Conservation (phyloP, 2,329 filamentous ascomycete genomes). For the Zopfia rhizophila region DNA sequence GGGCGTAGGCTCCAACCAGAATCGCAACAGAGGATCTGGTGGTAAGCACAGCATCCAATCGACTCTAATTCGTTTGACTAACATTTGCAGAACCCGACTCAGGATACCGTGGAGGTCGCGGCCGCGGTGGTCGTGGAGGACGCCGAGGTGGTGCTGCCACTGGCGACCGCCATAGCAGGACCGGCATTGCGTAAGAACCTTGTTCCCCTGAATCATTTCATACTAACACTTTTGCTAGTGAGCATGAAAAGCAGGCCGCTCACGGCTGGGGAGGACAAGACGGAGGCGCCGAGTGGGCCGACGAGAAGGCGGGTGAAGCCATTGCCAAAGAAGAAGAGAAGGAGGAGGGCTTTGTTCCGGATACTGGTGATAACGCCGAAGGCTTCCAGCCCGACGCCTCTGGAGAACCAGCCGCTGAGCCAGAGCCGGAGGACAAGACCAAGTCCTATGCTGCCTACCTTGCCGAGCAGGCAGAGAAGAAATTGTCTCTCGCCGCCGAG, state of each 20-base stretch:
- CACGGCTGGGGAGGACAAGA: slow-evolving; percentile 89
- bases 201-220: background rate
- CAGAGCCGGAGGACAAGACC: slow-evolving; percentile 81
- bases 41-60: slow-evolving; percentile 32
- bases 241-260: slow-evolving; percentile 86
- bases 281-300: slow-evolving; percentile 85
- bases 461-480: slow-evolving; percentile 79
- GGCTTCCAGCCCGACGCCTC: slow-evolving; percentile 52
- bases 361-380: slow-evolving; percentile 59
- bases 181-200: slow-evolving; percentile 65
- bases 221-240: slow-evolving; percentile 59
- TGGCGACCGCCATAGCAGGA: slow-evolving; percentile 72
- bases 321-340: slow-evolving; percentile 89
- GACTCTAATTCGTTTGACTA: slow-evolving; percentile 14
- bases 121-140: slow-evolving; percentile 60
- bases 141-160: slow-evolving; percentile 60
- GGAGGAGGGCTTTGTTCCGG: slow-evolving; percentile 58
- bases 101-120: slow-evolving; percentile 55
- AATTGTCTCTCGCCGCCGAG: slow-evolving; percentile 73
- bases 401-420: slow-evolving; percentile 57
- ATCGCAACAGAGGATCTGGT: slow-evolving; percentile 73
- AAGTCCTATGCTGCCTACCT: slow-evolving; percentile 93
- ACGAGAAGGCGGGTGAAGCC: slow-evolving; percentile 89
- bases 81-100: slow-evolving; percentile 25
- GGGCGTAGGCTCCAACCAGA: slow-evolving; percentile 80